Conservation (phyloP, 345 rosid species). For the Syzygium jambos region DNA sequence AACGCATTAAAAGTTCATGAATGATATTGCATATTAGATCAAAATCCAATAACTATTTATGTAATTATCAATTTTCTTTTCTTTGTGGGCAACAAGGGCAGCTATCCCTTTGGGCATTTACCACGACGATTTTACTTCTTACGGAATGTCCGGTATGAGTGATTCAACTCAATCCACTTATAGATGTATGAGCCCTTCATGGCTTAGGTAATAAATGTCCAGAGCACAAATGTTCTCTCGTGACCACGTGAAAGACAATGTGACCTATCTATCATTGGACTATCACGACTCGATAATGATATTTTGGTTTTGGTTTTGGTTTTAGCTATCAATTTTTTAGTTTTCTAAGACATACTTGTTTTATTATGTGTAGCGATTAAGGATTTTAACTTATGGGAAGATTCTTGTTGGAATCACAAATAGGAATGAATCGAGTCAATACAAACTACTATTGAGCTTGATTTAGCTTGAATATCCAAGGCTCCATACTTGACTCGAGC, state of each 20-base stretch:
- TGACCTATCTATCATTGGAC: not conserved
- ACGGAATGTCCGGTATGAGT: not conserved
- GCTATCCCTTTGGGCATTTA: not conserved
- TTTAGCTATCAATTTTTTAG: not conserved
- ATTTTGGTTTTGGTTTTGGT: not conserved
- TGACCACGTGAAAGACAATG: not conserved
- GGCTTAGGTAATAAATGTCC: not conserved
- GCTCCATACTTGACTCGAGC: not conserved
- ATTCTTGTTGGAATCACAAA: not conserved
- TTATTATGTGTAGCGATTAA: not conserved
- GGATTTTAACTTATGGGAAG: not conserved
- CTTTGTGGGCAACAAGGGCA: not conserved
- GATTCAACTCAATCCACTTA: not conserved
- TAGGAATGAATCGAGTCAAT: not conserved
- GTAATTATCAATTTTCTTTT: not conserved
- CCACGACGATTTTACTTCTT: not conserved
- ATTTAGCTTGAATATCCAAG: not conserved
- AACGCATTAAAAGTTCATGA: no score
- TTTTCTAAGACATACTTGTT: not conserved
- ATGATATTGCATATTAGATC: not conserved
- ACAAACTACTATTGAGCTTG: not conserved
- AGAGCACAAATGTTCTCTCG: accelerated
- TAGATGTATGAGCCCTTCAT: not conserved
- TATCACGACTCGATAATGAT: not conserved
- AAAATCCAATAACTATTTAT: not conserved